These are phyloP conservation scores for Fusarium humuli DNA, from an alignment of 2,329 filamentous ascomycete genomes.

Conservation along the genomic window DNA sequence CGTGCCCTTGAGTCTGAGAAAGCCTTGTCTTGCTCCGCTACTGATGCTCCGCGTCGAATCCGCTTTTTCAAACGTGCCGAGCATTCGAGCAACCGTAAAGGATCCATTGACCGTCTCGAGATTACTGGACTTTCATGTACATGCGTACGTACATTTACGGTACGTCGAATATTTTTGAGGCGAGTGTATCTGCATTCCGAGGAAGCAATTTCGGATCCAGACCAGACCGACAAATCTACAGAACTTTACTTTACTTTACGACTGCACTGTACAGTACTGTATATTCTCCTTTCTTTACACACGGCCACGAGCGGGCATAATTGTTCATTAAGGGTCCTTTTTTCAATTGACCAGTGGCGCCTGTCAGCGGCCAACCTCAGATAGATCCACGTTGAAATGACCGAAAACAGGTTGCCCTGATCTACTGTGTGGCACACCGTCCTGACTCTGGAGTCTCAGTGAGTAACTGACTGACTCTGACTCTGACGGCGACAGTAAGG, in stretches of 20 bases:
- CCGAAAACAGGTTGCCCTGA: constrained; percentile 24
- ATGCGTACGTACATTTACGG: constrained; percentile 3
- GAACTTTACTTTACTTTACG: not conserved
- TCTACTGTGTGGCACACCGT: constrained; percentile 40
- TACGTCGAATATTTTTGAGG: constrained; percentile 11
- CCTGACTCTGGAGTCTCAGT: constrained; percentile 9
- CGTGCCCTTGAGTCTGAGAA: constrained; percentile 9
- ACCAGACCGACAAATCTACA: constrained; percentile 10
- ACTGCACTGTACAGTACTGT: not conserved
- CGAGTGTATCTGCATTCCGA: constrained; percentile 26
- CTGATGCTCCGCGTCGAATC: constrained; percentile 31
- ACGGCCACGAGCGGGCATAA: constrained; percentile 12
- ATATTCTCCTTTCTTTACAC: constrained; percentile 20
- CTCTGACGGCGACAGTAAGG: not conserved
- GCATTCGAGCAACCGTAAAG: constrained; percentile 27
- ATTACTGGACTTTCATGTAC: constrained; percentile 1
- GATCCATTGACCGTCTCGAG: constrained; percentile 33
- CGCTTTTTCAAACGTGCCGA: constrained; percentile 28
- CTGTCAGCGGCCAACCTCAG: constrained; percentile 35
- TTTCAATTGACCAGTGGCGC: constrained; percentile 37
- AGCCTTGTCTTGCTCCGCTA: constrained; percentile 28
- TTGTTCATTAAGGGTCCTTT: constrained; percentile 29
- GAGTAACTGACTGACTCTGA: not conserved
- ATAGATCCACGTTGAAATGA: constrained; percentile 37
- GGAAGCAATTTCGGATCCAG: constrained; percentile 41